These are phyloP conservation scores for Epichloe coenophiala DNA, from an alignment of 2,329 filamentous ascomycete species.

Conservation along the genomic window DNA sequence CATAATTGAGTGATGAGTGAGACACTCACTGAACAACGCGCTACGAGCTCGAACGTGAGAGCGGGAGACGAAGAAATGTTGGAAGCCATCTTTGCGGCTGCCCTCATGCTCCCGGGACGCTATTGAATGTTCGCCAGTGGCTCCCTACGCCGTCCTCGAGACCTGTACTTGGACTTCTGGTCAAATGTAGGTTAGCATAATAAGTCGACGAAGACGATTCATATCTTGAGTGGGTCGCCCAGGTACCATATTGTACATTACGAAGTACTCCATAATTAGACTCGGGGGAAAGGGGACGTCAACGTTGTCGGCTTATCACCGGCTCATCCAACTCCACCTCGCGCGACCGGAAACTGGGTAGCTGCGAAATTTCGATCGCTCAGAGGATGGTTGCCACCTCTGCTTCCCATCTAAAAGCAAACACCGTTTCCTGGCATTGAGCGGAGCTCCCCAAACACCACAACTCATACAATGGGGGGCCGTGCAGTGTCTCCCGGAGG, in stretches of 20 bases:
- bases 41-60: slow-evolving; percentile 64
- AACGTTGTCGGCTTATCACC: slow-evolving; percentile 13
- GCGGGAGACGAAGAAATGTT: slow-evolving; percentile 47
- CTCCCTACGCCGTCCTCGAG: not conserved
- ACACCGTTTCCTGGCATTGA: slow-evolving; percentile 14
- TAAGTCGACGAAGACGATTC: not conserved
- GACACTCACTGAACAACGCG: slow-evolving; percentile 61
- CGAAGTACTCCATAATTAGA: not conserved
- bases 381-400: not conserved
- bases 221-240: not conserved
- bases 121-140: not conserved
- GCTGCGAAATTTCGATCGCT: slow-evolving; percentile 17
- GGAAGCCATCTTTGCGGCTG: slow-evolving; percentile 32
- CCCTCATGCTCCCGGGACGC: slow-evolving; percentile 13
- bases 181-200: slow-evolving; percentile 3
- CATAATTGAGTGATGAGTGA: not conserved
- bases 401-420: slow-evolving; percentile 2
- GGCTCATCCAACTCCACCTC: slow-evolving; percentile 11
- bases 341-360: not conserved
- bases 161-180: slow-evolving; percentile 4
- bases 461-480: slow-evolving; percentile 18
- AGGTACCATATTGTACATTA: too few species aligned
- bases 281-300: not conserved
- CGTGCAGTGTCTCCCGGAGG: slow-evolving; percentile 43
- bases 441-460: slow-evolving; percentile 14